Conservation (phyloP, 2,329 filamentous ascomycete genomes). For the Geosmithia flava region DNA sequence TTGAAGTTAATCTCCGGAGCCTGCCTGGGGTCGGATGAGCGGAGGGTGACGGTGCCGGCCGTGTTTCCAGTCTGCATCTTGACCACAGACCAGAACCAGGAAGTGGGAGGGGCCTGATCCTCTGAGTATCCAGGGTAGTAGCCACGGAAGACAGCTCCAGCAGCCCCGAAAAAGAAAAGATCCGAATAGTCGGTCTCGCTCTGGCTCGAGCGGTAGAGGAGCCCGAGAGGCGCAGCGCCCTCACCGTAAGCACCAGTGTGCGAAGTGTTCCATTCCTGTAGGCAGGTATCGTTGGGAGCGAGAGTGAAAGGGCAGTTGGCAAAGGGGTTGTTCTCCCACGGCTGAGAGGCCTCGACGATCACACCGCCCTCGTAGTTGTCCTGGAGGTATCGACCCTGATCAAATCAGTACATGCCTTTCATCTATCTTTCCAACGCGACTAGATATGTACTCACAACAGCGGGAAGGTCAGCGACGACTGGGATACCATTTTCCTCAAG, state of each 20-base stretch:
- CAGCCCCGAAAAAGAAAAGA: slow-evolving; percentile 40
- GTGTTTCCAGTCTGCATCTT: slow-evolving; percentile 50
- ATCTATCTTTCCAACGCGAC: too few relatives aligned
- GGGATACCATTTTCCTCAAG: slow-evolving; percentile 24
- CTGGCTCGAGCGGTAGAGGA: slow-evolving; percentile 15
- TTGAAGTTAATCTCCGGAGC: slow-evolving; percentile 48
- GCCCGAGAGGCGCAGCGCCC: slow-evolving; percentile 18
- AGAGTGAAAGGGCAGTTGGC: slow-evolving; percentile 15
- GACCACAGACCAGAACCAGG: slow-evolving; percentile 25
- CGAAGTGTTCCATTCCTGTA: slow-evolving; percentile 19
- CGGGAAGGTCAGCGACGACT: slow-evolving; percentile 39
- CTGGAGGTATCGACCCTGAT: slow-evolving; percentile 39
- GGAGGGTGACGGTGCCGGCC: slow-evolving; percentile 46
- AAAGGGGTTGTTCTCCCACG: slow-evolving; percentile 9
- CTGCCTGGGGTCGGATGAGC: slow-evolving; percentile 46
- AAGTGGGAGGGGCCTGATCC: not conserved
- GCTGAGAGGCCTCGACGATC: slow-evolving; percentile 3
- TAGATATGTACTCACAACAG: slow-evolving; percentile 36
- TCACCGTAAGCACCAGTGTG: slow-evolving; percentile 17
- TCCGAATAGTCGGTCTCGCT: slow-evolving; percentile 29
- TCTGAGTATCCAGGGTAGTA: slow-evolving; percentile 37
- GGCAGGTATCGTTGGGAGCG: slow-evolving; percentile 20
- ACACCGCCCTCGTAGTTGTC: slow-evolving; percentile 36
- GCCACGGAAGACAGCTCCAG: slow-evolving; percentile 36
- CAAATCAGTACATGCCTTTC: not conserved